Evolutionary conservation across 1,139 yeast genomes (phyloP), one percentile per base, ranked within the genome.

Genomic region (Hyphopichia wangnamkhiaoensis): DNA sequence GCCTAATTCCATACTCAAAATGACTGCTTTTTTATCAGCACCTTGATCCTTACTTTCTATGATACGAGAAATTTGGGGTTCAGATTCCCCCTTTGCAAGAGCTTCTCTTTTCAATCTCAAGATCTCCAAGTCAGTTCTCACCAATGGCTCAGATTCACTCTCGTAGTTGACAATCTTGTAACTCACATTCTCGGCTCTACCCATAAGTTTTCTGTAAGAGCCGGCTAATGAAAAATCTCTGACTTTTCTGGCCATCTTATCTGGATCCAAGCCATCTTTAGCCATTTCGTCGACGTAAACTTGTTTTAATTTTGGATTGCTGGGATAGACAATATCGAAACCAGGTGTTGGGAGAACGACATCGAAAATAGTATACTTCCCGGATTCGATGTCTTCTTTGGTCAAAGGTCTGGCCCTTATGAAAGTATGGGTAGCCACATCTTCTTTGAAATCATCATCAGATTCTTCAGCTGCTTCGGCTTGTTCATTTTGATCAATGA

Each of bases 311-410:
- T 68, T 58, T 40, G 76, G 78, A 53, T 88, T 85, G 14, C 72
- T 65, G 3, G 99, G 98, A 54, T 94, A 94, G 16, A 75, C 58
- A 20, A 93, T 79, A 56, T 89, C 97, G 58, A 80, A 89, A 0
- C 99, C 99, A 2, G 99, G 98, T 2, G 95, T 79, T 12, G 99
- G 98, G 40, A 94, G 70, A 2, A 94, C 95, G 29, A 93, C 74
- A 60, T 94, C 98, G 53, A 76, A 84, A 31, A 93, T 85, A 16
- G 84, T 63, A 58, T 76, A 87, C 41, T 74, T 75, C 0, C 79
- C 79, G 2, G 69, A 49, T 16, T 72, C 79, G 18, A 86, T 65
- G 47, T 91, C 98, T 47, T 83, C 90, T 42, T 79, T 73, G 1
- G 95, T 84, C 16, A 89, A 74, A 0, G 84, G 75, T 44, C 82